Conservation (phyloP, 179 eudicot species). For the Drosera spatulata region DNA sequence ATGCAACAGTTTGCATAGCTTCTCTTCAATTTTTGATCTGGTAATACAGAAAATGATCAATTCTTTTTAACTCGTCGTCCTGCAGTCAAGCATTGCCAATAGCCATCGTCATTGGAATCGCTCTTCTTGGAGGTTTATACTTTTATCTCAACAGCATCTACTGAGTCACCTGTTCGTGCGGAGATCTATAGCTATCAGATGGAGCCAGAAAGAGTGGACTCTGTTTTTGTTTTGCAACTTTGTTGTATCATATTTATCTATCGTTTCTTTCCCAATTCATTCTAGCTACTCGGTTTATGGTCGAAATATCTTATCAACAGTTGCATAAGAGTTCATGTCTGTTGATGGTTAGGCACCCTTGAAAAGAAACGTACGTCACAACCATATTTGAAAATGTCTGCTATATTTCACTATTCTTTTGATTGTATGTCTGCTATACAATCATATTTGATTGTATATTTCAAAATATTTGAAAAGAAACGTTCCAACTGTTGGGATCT, state of each 20-base stretch:
- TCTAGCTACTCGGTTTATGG: background rate
- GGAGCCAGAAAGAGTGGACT: background rate
- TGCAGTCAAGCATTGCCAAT: slow-evolving; percentile 81
- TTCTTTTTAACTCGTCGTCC: background rate
- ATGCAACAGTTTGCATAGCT: background rate
- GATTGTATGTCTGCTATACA: no score
- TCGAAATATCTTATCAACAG: no score
- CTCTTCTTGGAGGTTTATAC: slow-evolving; percentile 59
- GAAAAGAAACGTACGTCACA: no score
- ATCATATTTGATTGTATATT: no score
- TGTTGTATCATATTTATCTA: background rate
- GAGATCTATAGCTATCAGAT: background rate
- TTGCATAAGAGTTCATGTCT: no score
- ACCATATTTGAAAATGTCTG: no score
- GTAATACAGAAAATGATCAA: no score
- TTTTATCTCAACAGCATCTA: slow-evolving; percentile 55
- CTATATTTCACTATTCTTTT: no score
- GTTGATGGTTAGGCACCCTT: no score
- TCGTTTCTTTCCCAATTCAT: slow-evolving; percentile 8
- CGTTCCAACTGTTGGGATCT: no score
- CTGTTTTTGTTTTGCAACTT: background rate
- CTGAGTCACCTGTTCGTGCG: slow-evolving; percentile 9
- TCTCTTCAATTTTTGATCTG: background rate
- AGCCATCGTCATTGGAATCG: slow-evolving; percentile 62
- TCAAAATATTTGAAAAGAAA: no score